A percentile compares a stretch with the other conserved stretches of the same genome.
phyloP scores from a whole-genome alignment of 1,284 basidiomycete genomes.

The Testicularia cyperi region DNA sequence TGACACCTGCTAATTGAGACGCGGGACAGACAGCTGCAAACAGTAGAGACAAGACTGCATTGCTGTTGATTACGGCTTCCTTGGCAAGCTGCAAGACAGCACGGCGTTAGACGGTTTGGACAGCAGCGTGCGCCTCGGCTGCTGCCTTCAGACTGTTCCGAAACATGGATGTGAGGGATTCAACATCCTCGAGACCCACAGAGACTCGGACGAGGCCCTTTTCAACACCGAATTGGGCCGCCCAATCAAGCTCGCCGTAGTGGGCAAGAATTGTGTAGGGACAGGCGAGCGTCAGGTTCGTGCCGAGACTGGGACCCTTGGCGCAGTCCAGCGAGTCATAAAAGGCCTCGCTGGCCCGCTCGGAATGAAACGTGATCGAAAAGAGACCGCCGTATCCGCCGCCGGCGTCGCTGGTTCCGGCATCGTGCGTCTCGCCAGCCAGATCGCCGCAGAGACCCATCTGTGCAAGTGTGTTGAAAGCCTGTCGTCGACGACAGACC shows the following conservation, averaged over 20 bases:
- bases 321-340: conserved; percentile 80
- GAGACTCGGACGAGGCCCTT: conserved; percentile 80
- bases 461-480: conserved; percentile 32
- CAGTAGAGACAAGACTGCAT: background rate
- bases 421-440: background rate
- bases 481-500: conserved; percentile 65
- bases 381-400: conserved; percentile 87
- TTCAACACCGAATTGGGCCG: conserved; percentile 81
- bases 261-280: conserved; percentile 94
- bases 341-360: conserved; percentile 74
- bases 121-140: conserved; percentile 45
- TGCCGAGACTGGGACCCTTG: conserved; percentile 92
- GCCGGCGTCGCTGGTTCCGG: background rate
- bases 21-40: no score
- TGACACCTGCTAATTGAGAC: no score
- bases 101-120: background rate
- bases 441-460: no score
- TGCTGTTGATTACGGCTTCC: no score
- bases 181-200: conserved; percentile 82
- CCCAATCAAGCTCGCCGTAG: conserved; percentile 89
- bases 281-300: conserved; percentile 90
- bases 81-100: no score
- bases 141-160: conserved; percentile 71
- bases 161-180: conserved; percentile 69
- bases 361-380: conserved; percentile 78